Base-by-base conservation (phyloP, 257 asterid genomes). In the Galeopsis tetrahit region DNA sequence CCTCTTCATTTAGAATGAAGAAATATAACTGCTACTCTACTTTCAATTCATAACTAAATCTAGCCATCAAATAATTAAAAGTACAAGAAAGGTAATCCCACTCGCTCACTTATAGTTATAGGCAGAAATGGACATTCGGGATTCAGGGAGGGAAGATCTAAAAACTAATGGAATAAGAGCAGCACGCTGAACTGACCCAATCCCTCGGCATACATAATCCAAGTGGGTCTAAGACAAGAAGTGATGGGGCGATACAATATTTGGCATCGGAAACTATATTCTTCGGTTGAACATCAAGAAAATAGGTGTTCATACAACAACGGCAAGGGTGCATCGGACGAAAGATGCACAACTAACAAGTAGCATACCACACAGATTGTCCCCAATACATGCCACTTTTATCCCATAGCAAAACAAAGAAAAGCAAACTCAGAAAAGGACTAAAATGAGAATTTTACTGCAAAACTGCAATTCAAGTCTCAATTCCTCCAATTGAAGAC, bases 11-110 rank as follows among this genome's bases (percentile, higher is more conserved):
- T 57, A 33, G 17, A 70, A 59, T 49, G 8, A 79, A 68, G 31
- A 31, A 52, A 55, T n/a, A 34, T 3, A 63, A 31, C 8, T 46
- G 56, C 60, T 13, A 51, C 57, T 21, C 39, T 39, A 70, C 46
- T 40, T 63, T 10, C 21, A 39, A 6, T 38, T 21, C 32, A 46
- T 39, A 32, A 51, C 58, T 28, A 48, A 10, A 58, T 57, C 33
- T 36, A 17, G 55, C 49, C 69, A 8, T 34, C 9, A 10, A 56
- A 55, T 43, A 69, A 68, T 57, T 56, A 48, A n/a, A 5, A 46
- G 21, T 34, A 32, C 58, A 55, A 56, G 40, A 66, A 74, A 21
- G 73, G 32, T 14, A 6, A 36, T 59, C 74, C 62, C 42, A 59
- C 70, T 56, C 35, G 21, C n/a, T 56, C 35, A 35, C n/a, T 35